Conservation (phyloP, 176 grass and related monocot genomes). For the Aegilops longissima region DNA sequence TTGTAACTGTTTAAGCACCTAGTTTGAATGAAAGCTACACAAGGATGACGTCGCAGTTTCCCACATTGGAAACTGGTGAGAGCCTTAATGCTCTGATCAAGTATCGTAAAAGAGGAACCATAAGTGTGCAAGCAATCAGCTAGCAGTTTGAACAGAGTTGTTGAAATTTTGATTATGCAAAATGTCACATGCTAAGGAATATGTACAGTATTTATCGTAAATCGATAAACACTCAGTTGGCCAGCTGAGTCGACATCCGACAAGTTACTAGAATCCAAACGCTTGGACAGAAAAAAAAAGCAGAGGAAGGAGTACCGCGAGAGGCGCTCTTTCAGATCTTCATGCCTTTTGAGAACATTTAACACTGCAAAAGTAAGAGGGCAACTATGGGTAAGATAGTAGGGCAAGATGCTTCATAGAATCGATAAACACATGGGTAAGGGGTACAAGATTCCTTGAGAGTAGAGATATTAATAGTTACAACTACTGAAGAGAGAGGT, state of each 20-base stretch:
- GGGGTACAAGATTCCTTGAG: not conserved
- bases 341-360: constrained; percentile 64
- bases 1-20: not conserved
- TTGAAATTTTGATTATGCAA: not conserved
- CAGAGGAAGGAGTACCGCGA: constrained; percentile 50
- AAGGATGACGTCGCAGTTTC: not conserved
- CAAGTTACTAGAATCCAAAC: not conserved
- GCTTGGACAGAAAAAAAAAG: not conserved
- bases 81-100: not conserved
- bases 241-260: not conserved
- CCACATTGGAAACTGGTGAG: not conserved
- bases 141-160: not conserved
- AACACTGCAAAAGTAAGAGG: constrained; percentile 53
- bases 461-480: not conserved
- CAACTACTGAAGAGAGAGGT: not conserved
- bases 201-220: not conserved
- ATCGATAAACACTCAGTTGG: not conserved
- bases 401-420: no score
- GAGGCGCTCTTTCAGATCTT: constrained; percentile 69
- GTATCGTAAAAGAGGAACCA: not conserved
- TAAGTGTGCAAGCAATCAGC: not conserved
- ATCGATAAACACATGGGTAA: not conserved
- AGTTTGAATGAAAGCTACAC: not conserved
- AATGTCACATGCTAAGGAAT: constrained; percentile 3
- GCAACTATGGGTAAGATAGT: no score